Evolutionary conservation across 2,329 filamentous ascomycete species (phyloP).

Genomic region (Alternaria brassicae): DNA sequence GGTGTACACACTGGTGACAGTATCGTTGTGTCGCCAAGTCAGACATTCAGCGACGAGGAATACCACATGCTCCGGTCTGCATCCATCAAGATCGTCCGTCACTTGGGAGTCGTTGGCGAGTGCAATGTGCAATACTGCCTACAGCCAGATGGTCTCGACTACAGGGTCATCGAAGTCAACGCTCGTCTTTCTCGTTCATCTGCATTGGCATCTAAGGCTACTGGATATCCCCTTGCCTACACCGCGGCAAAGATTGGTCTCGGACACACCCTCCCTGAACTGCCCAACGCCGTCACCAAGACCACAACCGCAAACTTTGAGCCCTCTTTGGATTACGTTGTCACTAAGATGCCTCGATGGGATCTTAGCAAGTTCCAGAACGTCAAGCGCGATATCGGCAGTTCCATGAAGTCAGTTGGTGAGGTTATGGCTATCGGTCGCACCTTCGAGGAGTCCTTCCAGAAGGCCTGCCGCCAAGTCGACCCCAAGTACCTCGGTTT

Average conservation of each 20-base stretch:
- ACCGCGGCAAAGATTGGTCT: slow-evolving; percentile 98
- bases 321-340: slow-evolving; percentile 95
- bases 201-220: slow-evolving; percentile 95
- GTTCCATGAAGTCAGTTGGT: slow-evolving; percentile 98
- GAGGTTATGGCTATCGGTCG: slow-evolving; percentile 99
- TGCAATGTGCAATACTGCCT: slow-evolving; percentile 99
- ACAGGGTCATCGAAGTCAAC: slow-evolving; percentile 98
- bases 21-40: slow-evolving; percentile 95
- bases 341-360: slow-evolving; percentile 98
- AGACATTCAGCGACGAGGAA: slow-evolving; percentile 97
- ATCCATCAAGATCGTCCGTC: slow-evolving; percentile 97
- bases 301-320: slow-evolving; percentile 99
- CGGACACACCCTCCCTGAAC: slow-evolving; percentile 90
- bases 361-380: slow-evolving; percentile 99
- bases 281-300: slow-evolving; percentile 97
- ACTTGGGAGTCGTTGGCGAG: slow-evolving; percentile 95
- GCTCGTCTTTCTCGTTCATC: slow-evolving; percentile 97
- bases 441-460: slow-evolving; percentile 98
- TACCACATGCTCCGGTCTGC: slow-evolving; percentile 99
- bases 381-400: slow-evolving; percentile 96
- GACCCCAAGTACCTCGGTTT: slow-evolving; percentile 92
- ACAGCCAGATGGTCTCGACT: slow-evolving; percentile 95
- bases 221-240: slow-evolving; percentile 95
- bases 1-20: slow-evolving; percentile 98
- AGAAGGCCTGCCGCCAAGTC: slow-evolving; percentile 97